These are phyloP conservation scores for Saprolegnia parasitica DNA, from an alignment of 352 stramenopile species.

Conservation along the genomic window DNA sequence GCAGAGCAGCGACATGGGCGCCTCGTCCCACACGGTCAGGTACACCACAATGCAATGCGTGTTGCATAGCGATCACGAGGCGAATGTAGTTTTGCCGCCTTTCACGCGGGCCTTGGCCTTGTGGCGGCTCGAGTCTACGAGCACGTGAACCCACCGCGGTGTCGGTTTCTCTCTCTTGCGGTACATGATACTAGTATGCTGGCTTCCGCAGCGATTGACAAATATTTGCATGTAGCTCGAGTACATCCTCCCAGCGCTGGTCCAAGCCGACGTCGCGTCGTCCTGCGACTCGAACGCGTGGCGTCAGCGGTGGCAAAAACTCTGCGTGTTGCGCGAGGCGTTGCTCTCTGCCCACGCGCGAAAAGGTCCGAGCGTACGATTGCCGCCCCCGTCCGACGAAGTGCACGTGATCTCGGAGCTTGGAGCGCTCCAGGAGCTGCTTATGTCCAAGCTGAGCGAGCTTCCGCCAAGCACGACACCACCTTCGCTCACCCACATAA, in stretches of 20 bases:
- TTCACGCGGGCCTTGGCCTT: slow-evolving; percentile 6
- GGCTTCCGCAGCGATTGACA: background rate
- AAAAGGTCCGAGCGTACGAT: background rate
- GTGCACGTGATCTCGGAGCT: too few relatives aligned
- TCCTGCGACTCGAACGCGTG: background rate
- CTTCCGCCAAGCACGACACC: too few relatives aligned
- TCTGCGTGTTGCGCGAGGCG: background rate
- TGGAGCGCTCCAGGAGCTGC: too few relatives aligned
- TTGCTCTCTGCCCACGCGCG: background rate
- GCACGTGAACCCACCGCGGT: background rate
- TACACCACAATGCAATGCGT: background rate
- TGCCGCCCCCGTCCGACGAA: too few relatives aligned
- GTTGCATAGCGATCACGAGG: background rate
- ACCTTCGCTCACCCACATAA: too few relatives aligned
- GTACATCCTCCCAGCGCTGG: background rate
- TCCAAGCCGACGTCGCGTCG: background rate
- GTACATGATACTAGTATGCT: background rate
- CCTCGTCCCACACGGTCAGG: background rate
- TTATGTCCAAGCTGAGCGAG: too few relatives aligned
- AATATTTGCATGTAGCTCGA: background rate
- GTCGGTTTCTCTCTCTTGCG: background rate
- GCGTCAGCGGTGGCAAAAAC: background rate
- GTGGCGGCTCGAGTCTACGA: slow-evolving; percentile 6
- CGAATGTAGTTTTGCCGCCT: background rate
- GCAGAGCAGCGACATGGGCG: background rate